Evolutionary conservation across 2,329 filamentous ascomycete species (phyloP).

Genomic region (Sphaerulina musiva): DNA sequence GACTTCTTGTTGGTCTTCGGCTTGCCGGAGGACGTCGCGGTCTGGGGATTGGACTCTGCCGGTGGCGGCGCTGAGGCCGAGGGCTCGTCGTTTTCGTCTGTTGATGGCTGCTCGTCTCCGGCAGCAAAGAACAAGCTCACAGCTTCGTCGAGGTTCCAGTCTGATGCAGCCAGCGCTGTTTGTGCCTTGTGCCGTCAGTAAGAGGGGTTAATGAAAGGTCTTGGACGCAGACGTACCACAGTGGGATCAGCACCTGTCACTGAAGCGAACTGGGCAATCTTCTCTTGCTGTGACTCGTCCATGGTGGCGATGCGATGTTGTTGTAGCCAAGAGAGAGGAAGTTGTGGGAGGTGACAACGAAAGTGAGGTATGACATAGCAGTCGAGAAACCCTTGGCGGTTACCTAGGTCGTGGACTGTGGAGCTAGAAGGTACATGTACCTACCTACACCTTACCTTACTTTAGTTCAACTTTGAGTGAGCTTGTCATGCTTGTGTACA

Average conservation of each 20-base stretch:
- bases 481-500: too few relatives aligned
- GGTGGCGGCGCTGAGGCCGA: constrained; percentile 11
- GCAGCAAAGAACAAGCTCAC: constrained; percentile 42
- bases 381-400: not conserved
- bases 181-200: constrained; percentile 36
- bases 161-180: constrained; percentile 38
- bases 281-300: constrained; percentile 29
- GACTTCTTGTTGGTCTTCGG: constrained; percentile 26
- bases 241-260: constrained; percentile 33
- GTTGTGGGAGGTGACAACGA: not conserved
- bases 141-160: constrained; percentile 44
- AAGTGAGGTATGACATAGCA: not conserved
- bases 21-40: constrained; percentile 15
- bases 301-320: constrained; percentile 17
- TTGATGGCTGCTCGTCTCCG: constrained; percentile 35
- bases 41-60: constrained; percentile 11
- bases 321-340: constrained; percentile 8
- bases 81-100: constrained; percentile 30
- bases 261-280: constrained; percentile 34
- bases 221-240: constrained; percentile 24
- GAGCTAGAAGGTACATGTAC: not conserved
- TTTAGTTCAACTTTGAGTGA: too few relatives aligned
- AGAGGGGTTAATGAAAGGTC: not conserved
- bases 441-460: not conserved
- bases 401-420: not conserved